Base-by-base conservation (phyloP, 768 basidiomycete species). In the Hericium alpestre region DNA sequence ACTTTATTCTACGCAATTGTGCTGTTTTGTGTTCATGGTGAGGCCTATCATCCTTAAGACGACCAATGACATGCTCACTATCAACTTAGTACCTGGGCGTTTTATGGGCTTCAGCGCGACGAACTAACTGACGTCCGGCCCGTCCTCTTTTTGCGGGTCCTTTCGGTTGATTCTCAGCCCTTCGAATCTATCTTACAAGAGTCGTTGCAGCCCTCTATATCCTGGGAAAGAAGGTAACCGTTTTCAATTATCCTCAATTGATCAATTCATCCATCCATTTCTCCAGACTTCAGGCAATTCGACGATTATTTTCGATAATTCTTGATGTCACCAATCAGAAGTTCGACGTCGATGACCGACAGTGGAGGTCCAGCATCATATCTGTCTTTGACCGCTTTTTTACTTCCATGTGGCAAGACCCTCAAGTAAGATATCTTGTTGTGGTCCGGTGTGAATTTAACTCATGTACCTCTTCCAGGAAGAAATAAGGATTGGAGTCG, bases 1-100 rank as follows among this genome's bases (percentile, higher is more conserved):
- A 87, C 65, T 87, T 89, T 62, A 76, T 88, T 32, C 66, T 87
- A 37, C 76, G 79, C 50, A 86, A 87, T 60, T 82, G 78, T 12
- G 67, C 69, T 43, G 65, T 80, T 16, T 70, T 90, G n/a, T 75
- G 77, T 23, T 66, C 71, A 27, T 87, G 86, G 87, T 89, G 65
- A 57, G 75, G 54, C 32, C 32, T 32, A 32, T 32, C 32, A 32
- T 32, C 57, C 56, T 46, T 54, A 46, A 47, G 37, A 32, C 22
- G 39, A 13, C 20, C 37, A 6, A 16, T 20, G 32, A 32, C 32
- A 32, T 10, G 32, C 32, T 32, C 8, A 32, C 32, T 32, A 60
- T 47, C 5, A 4, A 43, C 2, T 43, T 38, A 90, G 88, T 64
- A 74, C 77, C 22, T 90, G 87, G 86, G 74, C 76, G 49, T 76